A percentile compares a stretch with the other conserved stretches of the same genome.
Conservation (phyloP, 2,329 filamentous ascomycete genomes). For the Cordyceps javanica region DNA sequence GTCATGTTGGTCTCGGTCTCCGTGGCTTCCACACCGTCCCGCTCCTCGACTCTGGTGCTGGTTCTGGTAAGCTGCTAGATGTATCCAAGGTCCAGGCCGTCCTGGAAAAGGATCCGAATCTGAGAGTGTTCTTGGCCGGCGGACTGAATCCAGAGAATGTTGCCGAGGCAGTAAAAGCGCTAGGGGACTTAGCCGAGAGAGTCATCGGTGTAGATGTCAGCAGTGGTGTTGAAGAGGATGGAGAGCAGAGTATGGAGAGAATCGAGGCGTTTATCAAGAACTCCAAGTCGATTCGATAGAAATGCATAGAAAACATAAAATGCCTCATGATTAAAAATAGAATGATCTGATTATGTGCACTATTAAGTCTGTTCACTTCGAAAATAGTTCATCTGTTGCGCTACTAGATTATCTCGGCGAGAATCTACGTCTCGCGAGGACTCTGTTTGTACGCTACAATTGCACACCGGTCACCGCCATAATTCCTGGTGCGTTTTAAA, state of each 20-base stretch:
- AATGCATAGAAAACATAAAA: not conserved
- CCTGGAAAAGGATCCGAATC: conserved; percentile 60
- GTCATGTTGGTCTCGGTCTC: conserved; percentile 61
- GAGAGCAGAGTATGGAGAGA: conserved; percentile 72
- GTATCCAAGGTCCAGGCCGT: conserved; percentile 60
- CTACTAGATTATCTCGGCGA: too few relatives aligned
- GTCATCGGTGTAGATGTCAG: conserved; percentile 87
- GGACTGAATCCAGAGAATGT: conserved; percentile 80
- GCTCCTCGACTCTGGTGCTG: conserved; percentile 79
- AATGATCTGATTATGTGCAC: not conserved
- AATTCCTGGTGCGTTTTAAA: not conserved
- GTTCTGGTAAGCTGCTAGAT: conserved; percentile 75
- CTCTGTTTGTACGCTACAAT: not conserved
- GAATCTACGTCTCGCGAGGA: not conserved
- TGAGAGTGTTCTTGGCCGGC: conserved; percentile 77
- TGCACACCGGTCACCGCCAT: not conserved
- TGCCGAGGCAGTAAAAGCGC: conserved; percentile 51
- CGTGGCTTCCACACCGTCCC: conserved; percentile 80
- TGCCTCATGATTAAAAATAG: not conserved
- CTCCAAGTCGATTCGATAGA: conserved; percentile 56
- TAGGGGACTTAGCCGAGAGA: conserved; percentile 54
- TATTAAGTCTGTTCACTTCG: not conserved
- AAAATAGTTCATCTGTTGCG: not conserved
- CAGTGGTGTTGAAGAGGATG: conserved; percentile 83
- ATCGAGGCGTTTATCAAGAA: conserved; percentile 75